phyloP scores from a whole-genome alignment of 139 green algal genomes.

The Astrephomene gubernaculifera region DNA sequence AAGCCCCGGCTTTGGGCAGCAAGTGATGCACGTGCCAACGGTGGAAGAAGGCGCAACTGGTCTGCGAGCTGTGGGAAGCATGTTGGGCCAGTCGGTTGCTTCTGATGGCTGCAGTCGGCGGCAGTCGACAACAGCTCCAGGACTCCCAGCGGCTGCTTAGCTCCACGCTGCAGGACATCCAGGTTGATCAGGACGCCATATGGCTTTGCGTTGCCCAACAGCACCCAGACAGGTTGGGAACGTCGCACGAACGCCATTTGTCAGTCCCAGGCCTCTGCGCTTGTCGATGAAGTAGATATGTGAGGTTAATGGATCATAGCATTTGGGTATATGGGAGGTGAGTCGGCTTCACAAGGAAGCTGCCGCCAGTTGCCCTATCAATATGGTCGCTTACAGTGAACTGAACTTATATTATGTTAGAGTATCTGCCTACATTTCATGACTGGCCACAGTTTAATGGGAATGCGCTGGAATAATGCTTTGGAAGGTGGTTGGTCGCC shows the following conservation, averaged over 20 bases:
- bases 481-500: too few species aligned
- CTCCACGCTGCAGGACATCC: background rate
- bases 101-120: background rate
- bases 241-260: slow-evolving; percentile 6
- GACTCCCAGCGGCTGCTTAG: background rate
- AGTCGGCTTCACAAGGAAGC: too few species aligned
- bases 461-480: too few species aligned
- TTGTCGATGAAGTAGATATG: too few species aligned
- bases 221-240: slow-evolving; percentile 1
- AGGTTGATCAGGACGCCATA: background rate
- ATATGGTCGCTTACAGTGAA: too few species aligned
- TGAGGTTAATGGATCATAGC: background rate
- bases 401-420: too few species aligned
- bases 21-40: background rate
- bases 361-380: too few species aligned
- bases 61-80: background rate
- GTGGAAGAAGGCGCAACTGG: slow-evolving; percentile 12
- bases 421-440: too few species aligned
- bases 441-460: too few species aligned
- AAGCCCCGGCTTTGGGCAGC: background rate
- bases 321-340: background rate
- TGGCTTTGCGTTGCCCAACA: slow-evolving; percentile 4
- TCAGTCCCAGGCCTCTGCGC: background rate
- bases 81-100: background rate
- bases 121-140: slow-evolving; percentile 12